A percentile compares a stretch with the other conserved stretches of the same genome.
Conservation (phyloP, 352 stramenopile species). For the Plasmopara muralis region DNA sequence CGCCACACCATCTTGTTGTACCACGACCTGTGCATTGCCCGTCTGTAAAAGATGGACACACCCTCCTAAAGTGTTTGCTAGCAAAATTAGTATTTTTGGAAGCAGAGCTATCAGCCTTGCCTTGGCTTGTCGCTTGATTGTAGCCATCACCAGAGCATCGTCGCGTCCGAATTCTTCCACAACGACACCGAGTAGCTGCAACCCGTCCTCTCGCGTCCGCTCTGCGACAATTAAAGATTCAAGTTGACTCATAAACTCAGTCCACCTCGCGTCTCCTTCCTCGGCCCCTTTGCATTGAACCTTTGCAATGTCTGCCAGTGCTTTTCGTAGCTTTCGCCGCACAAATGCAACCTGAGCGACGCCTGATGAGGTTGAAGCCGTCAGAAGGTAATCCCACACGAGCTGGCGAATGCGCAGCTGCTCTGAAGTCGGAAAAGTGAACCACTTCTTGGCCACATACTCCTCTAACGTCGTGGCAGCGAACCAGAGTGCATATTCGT, state of each 20-base stretch:
- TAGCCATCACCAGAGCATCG: constrained; percentile 45
- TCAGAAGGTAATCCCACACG: constrained; percentile 51
- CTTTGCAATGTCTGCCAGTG: constrained; percentile 59
- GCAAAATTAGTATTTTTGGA: constrained; percentile 38
- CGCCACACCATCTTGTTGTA: constrained; percentile 39
- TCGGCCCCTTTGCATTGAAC: constrained; percentile 37
- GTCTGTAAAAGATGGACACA: constrained; percentile 41
- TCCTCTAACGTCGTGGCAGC: constrained; percentile 63
- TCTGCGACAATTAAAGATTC: constrained; percentile 47
- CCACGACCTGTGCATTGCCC: constrained; percentile 7
- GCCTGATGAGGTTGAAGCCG: constrained; percentile 1
- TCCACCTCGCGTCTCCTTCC: constrained; percentile 25
- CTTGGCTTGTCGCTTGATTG: constrained; percentile 40
- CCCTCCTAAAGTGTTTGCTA: constrained; percentile 40
- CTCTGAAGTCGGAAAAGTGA: constrained; percentile 34
- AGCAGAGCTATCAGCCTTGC: constrained; percentile 34
- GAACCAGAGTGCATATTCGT: constrained; percentile 78
- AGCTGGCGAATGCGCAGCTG: constrained; percentile 49
- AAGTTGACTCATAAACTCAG: constrained; percentile 58
- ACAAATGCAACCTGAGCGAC: constrained; percentile 45
- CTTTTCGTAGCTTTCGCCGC: constrained; percentile 61
- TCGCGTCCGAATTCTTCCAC: constrained; percentile 72
- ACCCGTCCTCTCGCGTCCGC: constrained; percentile 33
- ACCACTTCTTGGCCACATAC: constrained; percentile 61
- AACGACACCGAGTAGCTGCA: constrained; percentile 55